These are phyloP conservation scores for Colletotrichum gloeosporioides DNA, from an alignment of 2,329 filamentous ascomycete species.

Conservation along the genomic window DNA sequence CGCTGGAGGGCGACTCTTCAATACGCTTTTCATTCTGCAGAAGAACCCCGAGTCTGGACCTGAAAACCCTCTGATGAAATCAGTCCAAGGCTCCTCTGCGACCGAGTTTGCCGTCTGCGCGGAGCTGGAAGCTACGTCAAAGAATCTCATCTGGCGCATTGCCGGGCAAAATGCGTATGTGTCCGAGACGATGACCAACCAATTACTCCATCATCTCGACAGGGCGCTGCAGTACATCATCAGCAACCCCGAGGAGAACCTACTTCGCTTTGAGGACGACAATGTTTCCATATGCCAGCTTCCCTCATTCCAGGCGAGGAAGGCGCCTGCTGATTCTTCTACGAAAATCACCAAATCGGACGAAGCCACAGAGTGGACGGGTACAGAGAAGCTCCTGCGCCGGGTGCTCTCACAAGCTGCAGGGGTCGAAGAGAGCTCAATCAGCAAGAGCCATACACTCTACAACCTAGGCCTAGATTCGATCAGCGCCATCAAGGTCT, in stretches of 20 bases:
- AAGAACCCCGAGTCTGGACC: constrained; percentile 28
- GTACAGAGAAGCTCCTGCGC: constrained; percentile 44
- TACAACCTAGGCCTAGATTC: constrained; percentile 91
- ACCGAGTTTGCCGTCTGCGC: constrained; percentile 85
- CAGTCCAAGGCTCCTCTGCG: constrained; percentile 66
- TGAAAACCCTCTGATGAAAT: constrained; percentile 57
- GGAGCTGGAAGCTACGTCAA: constrained; percentile 72
- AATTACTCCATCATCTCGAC: constrained; percentile 66
- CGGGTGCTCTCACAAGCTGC: constrained; percentile 63
- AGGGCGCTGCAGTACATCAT: constrained; percentile 63
- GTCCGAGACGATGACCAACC: constrained; percentile 46
- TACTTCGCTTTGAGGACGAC: constrained; percentile 58
- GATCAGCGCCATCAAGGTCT: constrained; percentile 87
- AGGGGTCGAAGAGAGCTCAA: constrained; percentile 51
- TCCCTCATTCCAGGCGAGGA: constrained; percentile 40
- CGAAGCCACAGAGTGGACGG: constrained; percentile 35
- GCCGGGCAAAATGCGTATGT: constrained; percentile 69
- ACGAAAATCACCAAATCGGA: not conserved
- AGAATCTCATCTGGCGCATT: constrained; percentile 70
- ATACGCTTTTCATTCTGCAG: constrained; percentile 63
- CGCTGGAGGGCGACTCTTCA: constrained; percentile 48
- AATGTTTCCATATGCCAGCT: constrained; percentile 71
- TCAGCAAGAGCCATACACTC: constrained; percentile 71
- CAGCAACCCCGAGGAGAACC: constrained; percentile 46
- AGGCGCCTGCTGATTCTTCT: not conserved